phyloP scores from a whole-genome alignment of 2,329 filamentous ascomycete genomes.

The Colletotrichum trifolii region DNA sequence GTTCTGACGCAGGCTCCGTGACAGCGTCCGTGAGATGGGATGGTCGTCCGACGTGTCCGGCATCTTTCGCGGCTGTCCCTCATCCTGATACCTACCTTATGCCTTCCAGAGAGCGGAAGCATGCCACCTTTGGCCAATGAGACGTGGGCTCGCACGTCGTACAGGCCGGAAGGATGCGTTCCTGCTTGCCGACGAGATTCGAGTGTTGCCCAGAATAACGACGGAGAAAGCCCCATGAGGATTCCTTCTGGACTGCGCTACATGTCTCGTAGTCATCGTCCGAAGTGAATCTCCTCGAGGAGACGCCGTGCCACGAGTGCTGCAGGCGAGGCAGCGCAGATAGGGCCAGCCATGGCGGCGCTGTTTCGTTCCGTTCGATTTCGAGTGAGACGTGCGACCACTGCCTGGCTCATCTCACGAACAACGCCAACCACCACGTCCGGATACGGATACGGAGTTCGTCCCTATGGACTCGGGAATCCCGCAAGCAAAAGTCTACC shows the following conservation, averaged over 20 bases:
- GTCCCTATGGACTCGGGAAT: slow-evolving; percentile 20
- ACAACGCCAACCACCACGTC: not conserved
- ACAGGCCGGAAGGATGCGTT: not conserved
- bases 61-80: not conserved
- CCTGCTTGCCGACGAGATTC: not conserved
- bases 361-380: no score
- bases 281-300: not conserved
- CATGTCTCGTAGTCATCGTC: slow-evolving; percentile 4
- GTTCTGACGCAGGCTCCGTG: slow-evolving; percentile 33
- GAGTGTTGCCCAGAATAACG: not conserved
- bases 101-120: not conserved
- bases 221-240: no score
- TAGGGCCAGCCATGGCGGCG: no score
- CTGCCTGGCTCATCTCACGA: slow-evolving; percentile 1
- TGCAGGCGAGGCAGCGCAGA: no score
- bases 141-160: not conserved
- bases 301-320: no score
- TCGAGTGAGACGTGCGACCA: no score
- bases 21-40: slow-evolving; percentile 27
- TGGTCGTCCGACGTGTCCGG: slow-evolving; percentile 29
- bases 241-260: not conserved
- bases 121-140: not conserved
- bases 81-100: not conserved
- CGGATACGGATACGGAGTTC: slow-evolving; percentile 36
- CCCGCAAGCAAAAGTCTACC: slow-evolving; percentile 14